A percentile compares a stretch with the other conserved stretches of the same genome.
Conservation (phyloP, 176 grass and related monocot species). For the Aegilops umbellulata region DNA sequence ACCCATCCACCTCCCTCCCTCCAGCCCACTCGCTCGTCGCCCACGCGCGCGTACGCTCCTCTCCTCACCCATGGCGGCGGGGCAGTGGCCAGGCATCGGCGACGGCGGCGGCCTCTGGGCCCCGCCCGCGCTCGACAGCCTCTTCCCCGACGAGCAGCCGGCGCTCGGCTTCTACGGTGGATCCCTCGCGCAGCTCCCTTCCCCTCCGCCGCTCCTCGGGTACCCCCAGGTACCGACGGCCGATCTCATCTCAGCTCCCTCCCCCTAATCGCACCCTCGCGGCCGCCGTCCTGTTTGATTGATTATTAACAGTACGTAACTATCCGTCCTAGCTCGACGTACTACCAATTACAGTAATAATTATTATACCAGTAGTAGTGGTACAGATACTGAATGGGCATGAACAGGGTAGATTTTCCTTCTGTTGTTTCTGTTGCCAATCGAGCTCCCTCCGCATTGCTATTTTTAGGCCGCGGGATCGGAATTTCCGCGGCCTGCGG, state of each 20-base stretch:
- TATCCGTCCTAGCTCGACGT: background rate
- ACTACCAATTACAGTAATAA: no score
- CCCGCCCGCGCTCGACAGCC: conserved; percentile 3
- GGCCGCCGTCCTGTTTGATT: background rate
- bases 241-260: background rate
- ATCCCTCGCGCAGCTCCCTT: conserved; percentile 36
- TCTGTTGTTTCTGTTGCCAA: background rate
- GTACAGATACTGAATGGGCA: background rate
- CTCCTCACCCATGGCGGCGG: background rate
- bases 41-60: background rate
- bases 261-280: background rate
- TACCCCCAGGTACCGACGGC: conserved; percentile 12
- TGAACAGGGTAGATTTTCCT: background rate
- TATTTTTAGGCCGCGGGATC: background rate
- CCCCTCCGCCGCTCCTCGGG: conserved; percentile 22
- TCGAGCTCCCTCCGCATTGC: background rate
- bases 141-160: background rate
- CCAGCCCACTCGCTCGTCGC: background rate
- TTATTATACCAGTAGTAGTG: no score
- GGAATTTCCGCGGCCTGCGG: background rate
- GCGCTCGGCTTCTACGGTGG: conserved; percentile 6
- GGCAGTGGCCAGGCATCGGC: background rate
- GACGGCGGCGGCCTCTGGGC: background rate
- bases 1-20: no score
- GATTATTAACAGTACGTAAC: background rate